These are phyloP conservation scores for Aurantiochytrium sp. DNA, from an alignment of 108 stramenopile genomes.

Conservation along the genomic window DNA sequence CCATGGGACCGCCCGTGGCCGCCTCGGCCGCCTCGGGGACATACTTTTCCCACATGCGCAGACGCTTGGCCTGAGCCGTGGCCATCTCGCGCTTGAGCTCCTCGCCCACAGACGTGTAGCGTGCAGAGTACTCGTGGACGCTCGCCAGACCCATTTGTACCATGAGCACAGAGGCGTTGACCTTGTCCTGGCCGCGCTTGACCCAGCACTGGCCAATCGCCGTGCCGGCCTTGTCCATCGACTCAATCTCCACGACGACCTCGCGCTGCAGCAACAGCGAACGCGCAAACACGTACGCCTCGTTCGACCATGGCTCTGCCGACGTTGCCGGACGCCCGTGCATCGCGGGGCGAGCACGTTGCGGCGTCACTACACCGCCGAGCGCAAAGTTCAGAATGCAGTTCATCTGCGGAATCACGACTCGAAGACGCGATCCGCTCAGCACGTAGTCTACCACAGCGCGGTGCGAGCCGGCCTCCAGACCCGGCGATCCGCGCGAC, in stretches of 20 bases:
- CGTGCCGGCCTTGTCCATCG: conserved; percentile 15
- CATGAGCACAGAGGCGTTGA: neutral
- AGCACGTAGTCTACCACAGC: conserved; percentile 90
- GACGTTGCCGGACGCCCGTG: neutral
- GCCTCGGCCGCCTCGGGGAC: conserved; percentile 32
- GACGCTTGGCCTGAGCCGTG: conserved; percentile 25
- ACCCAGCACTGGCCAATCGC: conserved; percentile 16
- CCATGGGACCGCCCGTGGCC: conserved; percentile 34
- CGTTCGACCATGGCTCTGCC: conserved; percentile 91
- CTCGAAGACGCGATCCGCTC: conserved; percentile 82
- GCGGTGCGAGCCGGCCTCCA: conserved; percentile 60
- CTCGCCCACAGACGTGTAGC: neutral
- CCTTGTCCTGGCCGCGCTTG: neutral
- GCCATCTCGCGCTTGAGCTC: conserved; percentile 32
- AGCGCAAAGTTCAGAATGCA: conserved; percentile 71
- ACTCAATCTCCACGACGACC: conserved; percentile 66
- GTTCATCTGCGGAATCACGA: conserved; percentile 81
- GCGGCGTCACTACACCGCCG: neutral
- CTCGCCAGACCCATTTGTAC: conserved; percentile 6
- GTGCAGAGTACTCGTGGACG: conserved; percentile 1
- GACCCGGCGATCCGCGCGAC: conserved; percentile 21
- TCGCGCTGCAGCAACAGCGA: conserved; percentile 72
- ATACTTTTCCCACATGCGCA: conserved; percentile 34
- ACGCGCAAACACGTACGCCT: conserved; percentile 78
- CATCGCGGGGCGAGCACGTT: neutral